Conservation (phyloP, 2,329 filamentous ascomycete genomes). For the Diplodia scrobiculata region DNA sequence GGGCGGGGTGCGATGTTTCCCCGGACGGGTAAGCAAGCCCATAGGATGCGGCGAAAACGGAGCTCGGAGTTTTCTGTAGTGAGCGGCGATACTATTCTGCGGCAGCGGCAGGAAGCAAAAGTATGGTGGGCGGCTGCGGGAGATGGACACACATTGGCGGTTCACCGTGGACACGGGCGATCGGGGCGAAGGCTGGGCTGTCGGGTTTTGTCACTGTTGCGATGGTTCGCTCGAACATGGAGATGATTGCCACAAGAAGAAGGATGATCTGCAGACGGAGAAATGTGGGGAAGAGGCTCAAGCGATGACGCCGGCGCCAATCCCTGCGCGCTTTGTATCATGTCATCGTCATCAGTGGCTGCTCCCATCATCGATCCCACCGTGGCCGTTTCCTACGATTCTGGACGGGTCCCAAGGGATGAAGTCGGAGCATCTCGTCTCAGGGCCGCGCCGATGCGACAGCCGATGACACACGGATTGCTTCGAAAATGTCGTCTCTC, state of each 20-base stretch:
- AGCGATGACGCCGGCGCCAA: neutral
- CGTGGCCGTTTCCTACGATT: neutral
- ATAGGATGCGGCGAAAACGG: slow-evolving; percentile 7
- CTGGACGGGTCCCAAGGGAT: neutral
- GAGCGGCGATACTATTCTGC: neutral
- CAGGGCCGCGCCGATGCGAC: neutral
- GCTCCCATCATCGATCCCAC: neutral
- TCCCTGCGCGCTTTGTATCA: neutral
- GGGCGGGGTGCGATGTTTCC: neutral
- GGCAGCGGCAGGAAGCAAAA: neutral
- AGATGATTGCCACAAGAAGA: neutral
- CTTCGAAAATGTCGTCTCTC: too few relatives aligned
- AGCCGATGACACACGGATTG: neutral
- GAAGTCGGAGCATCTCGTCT: too few relatives aligned
- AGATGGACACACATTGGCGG: too few relatives aligned
- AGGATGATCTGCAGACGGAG: slow-evolving; percentile 14
- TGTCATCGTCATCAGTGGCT: neutral
- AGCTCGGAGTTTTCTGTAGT: neutral
- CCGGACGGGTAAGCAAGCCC: neutral
- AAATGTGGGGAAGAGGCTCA: slow-evolving; percentile 10
- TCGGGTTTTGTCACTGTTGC: neutral
- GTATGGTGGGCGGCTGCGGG: neutral
- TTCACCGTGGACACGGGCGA: neutral
- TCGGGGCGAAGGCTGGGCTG: neutral
- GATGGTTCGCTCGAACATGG: neutral